phyloP scores from a whole-genome alignment of 441 rosid species.

The Flueggea neowawraea region DNA sequence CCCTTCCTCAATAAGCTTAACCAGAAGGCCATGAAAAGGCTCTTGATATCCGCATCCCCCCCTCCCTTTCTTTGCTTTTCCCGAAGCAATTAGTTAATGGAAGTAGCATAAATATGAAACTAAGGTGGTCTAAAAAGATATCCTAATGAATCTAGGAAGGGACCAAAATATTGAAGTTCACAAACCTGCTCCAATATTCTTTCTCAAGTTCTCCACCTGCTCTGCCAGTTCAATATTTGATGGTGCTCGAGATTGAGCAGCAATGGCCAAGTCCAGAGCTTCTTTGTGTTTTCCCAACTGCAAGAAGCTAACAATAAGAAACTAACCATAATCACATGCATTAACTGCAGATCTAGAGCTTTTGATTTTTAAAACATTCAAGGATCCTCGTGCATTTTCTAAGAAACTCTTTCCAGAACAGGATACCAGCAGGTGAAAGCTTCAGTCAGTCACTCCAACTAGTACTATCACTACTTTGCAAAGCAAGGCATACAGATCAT shows the following conservation, averaged over 20 bases:
- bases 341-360: neutral
- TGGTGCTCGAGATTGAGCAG: slow-evolving; percentile 63
- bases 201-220: slow-evolving; percentile 63
- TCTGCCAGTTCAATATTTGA: slow-evolving; percentile 53
- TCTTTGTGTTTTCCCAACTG: slow-evolving; percentile 85
- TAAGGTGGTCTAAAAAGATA: neutral
- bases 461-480: too few species aligned
- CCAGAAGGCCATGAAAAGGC: too few species aligned
- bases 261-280: slow-evolving; percentile 86
- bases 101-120: too few species aligned
- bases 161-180: slow-evolving; percentile 17
- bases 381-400: neutral
- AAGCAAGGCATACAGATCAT: too few species aligned
- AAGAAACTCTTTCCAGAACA: neutral
- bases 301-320: slow-evolving; percentile 25
- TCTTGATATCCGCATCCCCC: too few species aligned
- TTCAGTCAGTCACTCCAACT: too few species aligned
- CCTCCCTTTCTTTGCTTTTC: too few species aligned
- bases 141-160: neutral
- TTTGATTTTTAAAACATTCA: neutral
- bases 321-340: slow-evolving; percentile 3
- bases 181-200: slow-evolving; percentile 77
- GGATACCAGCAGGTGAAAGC: too few species aligned
- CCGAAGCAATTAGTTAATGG: too few species aligned
- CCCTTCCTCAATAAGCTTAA: too few species aligned